phyloP scores from a whole-genome alignment of 352 stramenopile genomes.

The Plasmopara viticola region DNA sequence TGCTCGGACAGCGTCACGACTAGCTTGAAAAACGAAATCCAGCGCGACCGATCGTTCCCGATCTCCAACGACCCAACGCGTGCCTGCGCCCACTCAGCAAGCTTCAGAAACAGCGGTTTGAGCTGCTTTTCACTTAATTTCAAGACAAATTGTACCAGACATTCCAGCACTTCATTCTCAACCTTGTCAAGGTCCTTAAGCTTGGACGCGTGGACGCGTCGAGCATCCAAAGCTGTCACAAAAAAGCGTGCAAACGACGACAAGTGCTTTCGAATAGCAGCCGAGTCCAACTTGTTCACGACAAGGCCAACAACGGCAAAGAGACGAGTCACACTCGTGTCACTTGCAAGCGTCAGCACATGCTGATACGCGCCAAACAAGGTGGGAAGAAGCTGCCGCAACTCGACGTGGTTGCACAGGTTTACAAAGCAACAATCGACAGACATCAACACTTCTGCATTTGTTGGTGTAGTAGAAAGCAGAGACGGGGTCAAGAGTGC shows the following conservation, averaged over 20 bases:
- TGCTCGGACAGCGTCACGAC: conserved; percentile 72
- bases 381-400: conserved; percentile 66
- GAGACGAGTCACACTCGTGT: conserved; percentile 53
- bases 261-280: conserved; percentile 55
- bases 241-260: conserved; percentile 80
- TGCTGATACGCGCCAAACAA: conserved; percentile 67
- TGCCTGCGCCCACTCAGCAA: conserved; percentile 68
- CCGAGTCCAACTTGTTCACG: conserved; percentile 42
- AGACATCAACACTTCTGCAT: conserved; percentile 39
- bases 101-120: conserved; percentile 84
- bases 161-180: conserved; percentile 72
- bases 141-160: conserved; percentile 75
- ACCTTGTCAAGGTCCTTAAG: conserved; percentile 57
- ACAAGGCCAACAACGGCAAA: conserved; percentile 68
- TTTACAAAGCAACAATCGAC: conserved; percentile 63
- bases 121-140: conserved; percentile 87
- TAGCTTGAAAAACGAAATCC: conserved; percentile 79
- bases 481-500: conserved; percentile 51
- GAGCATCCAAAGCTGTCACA: conserved; percentile 65
- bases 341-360: conserved; percentile 40
- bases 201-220: conserved; percentile 54
- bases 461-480: conserved; percentile 23
- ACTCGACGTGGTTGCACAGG: conserved; percentile 61
- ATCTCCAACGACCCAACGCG: conserved; percentile 24
- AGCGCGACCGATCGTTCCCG: conserved; percentile 38